phyloP scores from a whole-genome alignment of 345 rosid genomes.

The Clarkia xantiana region DNA sequence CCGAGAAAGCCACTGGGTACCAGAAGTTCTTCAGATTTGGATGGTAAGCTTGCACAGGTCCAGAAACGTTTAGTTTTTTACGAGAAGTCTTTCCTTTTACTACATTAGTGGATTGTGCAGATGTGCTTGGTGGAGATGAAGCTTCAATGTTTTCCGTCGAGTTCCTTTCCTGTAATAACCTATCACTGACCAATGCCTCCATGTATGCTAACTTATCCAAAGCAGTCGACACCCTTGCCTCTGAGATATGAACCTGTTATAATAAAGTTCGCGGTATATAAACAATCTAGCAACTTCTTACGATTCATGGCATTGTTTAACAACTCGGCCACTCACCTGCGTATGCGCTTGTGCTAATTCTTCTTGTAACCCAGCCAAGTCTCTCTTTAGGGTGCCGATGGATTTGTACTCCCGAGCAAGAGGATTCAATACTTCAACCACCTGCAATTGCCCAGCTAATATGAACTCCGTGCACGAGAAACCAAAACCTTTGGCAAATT shows the following conservation, averaged over 20 bases:
- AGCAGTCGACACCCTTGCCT: constrained; percentile 86
- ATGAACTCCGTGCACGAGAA: not conserved
- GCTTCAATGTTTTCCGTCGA: constrained; percentile 26
- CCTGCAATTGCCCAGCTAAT: constrained; percentile 22
- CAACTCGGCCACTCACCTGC: constrained; percentile 41
- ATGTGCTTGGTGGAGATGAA: constrained; percentile 31
- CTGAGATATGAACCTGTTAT: constrained; percentile 86
- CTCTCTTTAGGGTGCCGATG: constrained; percentile 78
- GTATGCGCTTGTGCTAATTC: constrained; percentile 73
- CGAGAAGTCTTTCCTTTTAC: constrained; percentile 29
- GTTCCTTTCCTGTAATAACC: constrained; percentile 51
- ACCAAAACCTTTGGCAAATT: not conserved
- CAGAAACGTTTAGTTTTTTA: constrained; percentile 74
- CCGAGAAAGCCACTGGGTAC: constrained; percentile 84
- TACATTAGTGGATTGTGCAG: constrained; percentile 27
- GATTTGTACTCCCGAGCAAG: constrained; percentile 95
- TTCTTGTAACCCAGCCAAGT: constrained; percentile 77
- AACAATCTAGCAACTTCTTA: too few relatives aligned
- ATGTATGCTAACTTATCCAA: constrained; percentile 87
- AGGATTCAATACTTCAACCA: constrained; percentile 93
- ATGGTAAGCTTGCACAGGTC: constrained; percentile 76
- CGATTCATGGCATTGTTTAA: not conserved
- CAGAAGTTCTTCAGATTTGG: constrained; percentile 73
- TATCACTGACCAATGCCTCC: constrained; percentile 80
- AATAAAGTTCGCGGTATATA: not conserved